Conservation (phyloP, 176 grass and related monocot genomes). For the Eragrostis nindensis region DNA sequence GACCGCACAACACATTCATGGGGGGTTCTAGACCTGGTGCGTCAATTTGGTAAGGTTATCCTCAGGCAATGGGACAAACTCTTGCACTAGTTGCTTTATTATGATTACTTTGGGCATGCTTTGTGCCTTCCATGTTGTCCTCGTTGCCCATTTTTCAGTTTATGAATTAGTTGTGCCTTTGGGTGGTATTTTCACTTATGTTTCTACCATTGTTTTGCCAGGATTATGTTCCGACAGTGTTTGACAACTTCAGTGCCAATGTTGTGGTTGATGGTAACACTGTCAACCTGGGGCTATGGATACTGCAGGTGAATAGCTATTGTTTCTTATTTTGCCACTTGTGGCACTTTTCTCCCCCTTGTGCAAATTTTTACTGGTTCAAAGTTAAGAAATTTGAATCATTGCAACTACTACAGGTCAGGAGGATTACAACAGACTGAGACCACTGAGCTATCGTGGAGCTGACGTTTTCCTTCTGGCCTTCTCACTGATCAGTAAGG, state of each 20-base stretch:
- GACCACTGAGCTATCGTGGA: conserved; percentile 79
- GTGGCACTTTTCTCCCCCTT: background rate
- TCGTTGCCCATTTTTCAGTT: background rate
- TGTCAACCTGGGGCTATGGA: conserved; percentile 78
- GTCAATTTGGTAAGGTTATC: conserved; percentile 33
- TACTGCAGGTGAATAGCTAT: conserved; percentile 59
- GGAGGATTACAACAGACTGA: conserved; percentile 84
- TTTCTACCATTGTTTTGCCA: conserved; percentile 24
- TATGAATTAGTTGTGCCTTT: background rate
- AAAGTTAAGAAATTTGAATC: background rate
- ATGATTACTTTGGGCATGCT: background rate
- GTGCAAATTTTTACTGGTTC: background rate
- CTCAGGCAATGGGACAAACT: conserved; percentile 18
- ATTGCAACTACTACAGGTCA: conserved; percentile 57
- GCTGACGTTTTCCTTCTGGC: conserved; percentile 83
- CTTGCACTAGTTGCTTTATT: conserved; percentile 4
- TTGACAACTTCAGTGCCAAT: conserved; percentile 82
- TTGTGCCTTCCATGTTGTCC: background rate
- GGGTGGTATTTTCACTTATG: background rate
- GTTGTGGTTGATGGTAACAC: conserved; percentile 81
- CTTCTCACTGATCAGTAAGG: conserved; percentile 85
- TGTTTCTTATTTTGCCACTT: conserved; percentile 27
- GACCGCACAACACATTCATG: conserved; percentile 12
- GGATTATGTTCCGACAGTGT: conserved; percentile 82
- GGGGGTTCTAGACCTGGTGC: conserved; percentile 6